These are phyloP conservation scores for Backusella morwellensis DNA, from an alignment of 192 early-diverging fungal genomes.

Conservation along the genomic window DNA sequence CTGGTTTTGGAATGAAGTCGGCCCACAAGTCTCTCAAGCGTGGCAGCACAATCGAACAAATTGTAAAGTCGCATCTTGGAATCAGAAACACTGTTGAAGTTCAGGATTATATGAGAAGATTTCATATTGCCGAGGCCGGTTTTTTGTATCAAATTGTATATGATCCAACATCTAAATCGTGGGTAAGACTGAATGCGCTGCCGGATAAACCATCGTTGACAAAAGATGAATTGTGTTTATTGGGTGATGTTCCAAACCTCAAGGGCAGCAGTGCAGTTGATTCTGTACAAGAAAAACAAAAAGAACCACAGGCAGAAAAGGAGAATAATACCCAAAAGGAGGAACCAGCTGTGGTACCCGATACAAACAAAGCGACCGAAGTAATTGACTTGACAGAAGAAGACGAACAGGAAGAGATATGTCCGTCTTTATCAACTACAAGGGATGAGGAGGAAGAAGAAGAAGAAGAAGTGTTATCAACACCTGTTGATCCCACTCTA, in stretches of 20 bases:
- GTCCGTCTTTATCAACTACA: constrained; percentile 6
- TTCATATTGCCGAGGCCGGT: constrained; percentile 76
- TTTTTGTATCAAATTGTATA: constrained; percentile 93
- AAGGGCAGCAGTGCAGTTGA: background rate
- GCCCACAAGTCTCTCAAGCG: constrained; percentile 57
- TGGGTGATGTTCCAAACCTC: background rate
- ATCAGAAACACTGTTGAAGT: constrained; percentile 49
- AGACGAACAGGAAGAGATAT: background rate
- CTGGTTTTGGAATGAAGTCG: constrained; percentile 85
- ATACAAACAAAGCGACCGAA: background rate
- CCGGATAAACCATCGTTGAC: background rate
- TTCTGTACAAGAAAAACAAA: background rate
- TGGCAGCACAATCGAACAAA: constrained; percentile 43
- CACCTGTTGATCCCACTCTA: background rate
- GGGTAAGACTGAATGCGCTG: constrained; percentile 60
- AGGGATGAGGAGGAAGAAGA: background rate
- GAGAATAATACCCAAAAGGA: background rate
- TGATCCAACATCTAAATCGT: constrained; percentile 50
- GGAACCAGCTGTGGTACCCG: background rate
- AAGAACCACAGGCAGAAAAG: background rate
- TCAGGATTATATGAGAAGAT: constrained; percentile 65
- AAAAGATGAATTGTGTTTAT: background rate
- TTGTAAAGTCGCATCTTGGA: constrained; percentile 22
- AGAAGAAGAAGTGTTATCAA: background rate
- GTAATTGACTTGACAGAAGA: background rate